Evolutionary conservation across 2,329 filamentous ascomycete genomes (phyloP).

Genomic region (Arachnomyces sp.): DNA sequence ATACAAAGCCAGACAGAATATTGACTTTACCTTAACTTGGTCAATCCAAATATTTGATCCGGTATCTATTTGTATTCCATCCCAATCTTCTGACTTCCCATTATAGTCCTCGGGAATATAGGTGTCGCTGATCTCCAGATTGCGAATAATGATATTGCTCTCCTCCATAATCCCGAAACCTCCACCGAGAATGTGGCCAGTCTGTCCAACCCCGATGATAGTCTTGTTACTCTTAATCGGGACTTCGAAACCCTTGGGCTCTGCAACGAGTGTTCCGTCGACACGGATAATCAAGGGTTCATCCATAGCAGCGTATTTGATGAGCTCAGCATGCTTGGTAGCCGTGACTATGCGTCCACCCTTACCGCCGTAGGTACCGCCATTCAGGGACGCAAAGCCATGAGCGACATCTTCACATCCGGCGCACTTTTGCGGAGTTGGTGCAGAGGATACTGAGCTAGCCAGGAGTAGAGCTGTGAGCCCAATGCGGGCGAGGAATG

Average conservation of each 20-base stretch:
- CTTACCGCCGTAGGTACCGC: slow-evolving; percentile 15
- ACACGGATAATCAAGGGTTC: slow-evolving; percentile 16
- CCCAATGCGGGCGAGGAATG: too few relatives aligned
- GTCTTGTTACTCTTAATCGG: slow-evolving; percentile 16
- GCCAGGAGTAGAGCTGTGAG: too few relatives aligned
- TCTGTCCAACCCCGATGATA: slow-evolving; percentile 17
- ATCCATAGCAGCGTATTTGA: slow-evolving; percentile 13
- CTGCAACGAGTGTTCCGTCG: slow-evolving; percentile 10
- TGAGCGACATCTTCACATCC: slow-evolving; percentile 13
- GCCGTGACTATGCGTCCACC: slow-evolving; percentile 15
- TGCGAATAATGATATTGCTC: slow-evolving; percentile 17
- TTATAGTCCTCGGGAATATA: slow-evolving; percentile 13
- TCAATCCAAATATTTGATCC: slow-evolving; percentile 18
- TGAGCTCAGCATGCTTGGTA: slow-evolving; percentile 15
- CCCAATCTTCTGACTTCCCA: slow-evolving; percentile 14
- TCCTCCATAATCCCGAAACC: slow-evolving; percentile 14
- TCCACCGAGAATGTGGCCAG: slow-evolving; percentile 7
- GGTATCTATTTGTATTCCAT: slow-evolving; percentile 19
- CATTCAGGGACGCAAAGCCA: slow-evolving; percentile 17
- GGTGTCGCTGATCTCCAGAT: slow-evolving; percentile 13
- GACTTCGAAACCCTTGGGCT: slow-evolving; percentile 15
- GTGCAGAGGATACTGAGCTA: not conserved
- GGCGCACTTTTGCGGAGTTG: not conserved
- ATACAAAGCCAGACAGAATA: not conserved
- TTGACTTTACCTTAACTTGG: slow-evolving; percentile 11